Evolutionary conservation across 2,329 filamentous ascomycete genomes (phyloP).

Genomic region (Podosphaera xanthii): DNA sequence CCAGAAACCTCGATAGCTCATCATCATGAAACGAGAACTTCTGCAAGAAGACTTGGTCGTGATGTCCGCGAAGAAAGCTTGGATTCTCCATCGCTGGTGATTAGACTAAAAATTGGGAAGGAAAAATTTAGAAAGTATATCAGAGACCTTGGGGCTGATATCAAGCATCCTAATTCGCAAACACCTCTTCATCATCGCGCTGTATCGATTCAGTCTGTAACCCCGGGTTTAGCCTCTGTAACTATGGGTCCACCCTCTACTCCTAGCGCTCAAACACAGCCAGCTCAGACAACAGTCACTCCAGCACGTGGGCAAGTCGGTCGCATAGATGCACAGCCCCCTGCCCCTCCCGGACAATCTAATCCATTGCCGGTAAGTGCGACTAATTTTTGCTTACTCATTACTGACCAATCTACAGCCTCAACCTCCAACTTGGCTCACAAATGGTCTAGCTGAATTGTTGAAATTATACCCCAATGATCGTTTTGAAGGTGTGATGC

Average conservation of each 20-base stretch:
- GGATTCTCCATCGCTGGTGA: slow-evolving; percentile 38
- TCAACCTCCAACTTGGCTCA: slow-evolving; percentile 69
- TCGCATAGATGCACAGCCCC: slow-evolving; percentile 40
- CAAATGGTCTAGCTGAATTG: slow-evolving; percentile 47
- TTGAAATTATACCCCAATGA: slow-evolving; percentile 52
- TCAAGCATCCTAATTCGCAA: slow-evolving; percentile 19
- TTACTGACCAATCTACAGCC: slow-evolving; percentile 29
- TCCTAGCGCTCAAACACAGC: slow-evolving; percentile 15
- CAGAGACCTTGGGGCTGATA: slow-evolving; percentile 26
- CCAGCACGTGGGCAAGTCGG: slow-evolving; percentile 33
- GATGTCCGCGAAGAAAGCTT: slow-evolving; percentile 58
- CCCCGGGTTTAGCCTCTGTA: slow-evolving; percentile 23
- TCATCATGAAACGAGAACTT: slow-evolving; percentile 51
- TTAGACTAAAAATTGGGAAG: slow-evolving; percentile 52
- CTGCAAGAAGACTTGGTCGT: slow-evolving; percentile 32
- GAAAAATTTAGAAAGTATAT: slow-evolving; percentile 48
- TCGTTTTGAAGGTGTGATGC: slow-evolving; percentile 76
- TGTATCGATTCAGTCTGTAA: slow-evolving; percentile 19
- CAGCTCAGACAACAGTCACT: slow-evolving; percentile 11
- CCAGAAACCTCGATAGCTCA: slow-evolving; percentile 52
- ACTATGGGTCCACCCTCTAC: slow-evolving; percentile 30
- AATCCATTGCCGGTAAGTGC: slow-evolving; percentile 35
- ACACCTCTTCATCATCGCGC: slow-evolving; percentile 22
- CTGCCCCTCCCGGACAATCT: slow-evolving; percentile 26
- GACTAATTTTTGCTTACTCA: slow-evolving; percentile 7